These are phyloP conservation scores for Albophoma yamanashiensis DNA, from an alignment of 2,329 filamentous ascomycete genomes.

Conservation along the genomic window DNA sequence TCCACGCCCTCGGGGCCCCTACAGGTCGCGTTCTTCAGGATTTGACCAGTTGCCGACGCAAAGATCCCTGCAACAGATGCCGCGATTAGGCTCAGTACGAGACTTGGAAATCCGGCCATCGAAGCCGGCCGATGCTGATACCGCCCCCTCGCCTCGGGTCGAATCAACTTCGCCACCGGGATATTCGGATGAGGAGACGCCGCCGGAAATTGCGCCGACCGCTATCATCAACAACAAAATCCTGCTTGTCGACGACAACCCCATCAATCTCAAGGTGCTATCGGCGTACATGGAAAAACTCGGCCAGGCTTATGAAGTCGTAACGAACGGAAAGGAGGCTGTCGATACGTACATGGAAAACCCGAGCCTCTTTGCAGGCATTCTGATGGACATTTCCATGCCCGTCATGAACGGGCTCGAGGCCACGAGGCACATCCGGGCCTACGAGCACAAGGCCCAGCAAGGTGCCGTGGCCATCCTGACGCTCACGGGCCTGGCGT, in stretches of 20 bases:
- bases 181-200: neutral
- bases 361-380: neutral
- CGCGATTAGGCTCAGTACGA: neutral
- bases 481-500: neutral
- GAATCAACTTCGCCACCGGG: neutral
- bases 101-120: neutral
- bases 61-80: neutral
- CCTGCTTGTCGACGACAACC: neutral
- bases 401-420: neutral
- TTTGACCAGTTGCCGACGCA: neutral
- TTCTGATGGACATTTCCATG: neutral
- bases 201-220: neutral
- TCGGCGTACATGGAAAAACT: neutral
- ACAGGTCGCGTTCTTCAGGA: neutral
- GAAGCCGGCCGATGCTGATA: neutral
- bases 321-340: neutral
- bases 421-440: neutral
- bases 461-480: neutral
- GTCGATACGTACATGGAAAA: neutral
- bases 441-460: neutral
- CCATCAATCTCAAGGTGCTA: neutral
- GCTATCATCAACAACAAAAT: neutral
- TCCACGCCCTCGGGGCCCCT: neutral
- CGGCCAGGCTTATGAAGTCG: neutral
- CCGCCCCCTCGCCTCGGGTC: neutral